Evolutionary conservation across 2,329 filamentous ascomycete genomes (phyloP), one percentile per base, ranked within the genome.

Genomic region (Fusarium keratoplasticum): DNA sequence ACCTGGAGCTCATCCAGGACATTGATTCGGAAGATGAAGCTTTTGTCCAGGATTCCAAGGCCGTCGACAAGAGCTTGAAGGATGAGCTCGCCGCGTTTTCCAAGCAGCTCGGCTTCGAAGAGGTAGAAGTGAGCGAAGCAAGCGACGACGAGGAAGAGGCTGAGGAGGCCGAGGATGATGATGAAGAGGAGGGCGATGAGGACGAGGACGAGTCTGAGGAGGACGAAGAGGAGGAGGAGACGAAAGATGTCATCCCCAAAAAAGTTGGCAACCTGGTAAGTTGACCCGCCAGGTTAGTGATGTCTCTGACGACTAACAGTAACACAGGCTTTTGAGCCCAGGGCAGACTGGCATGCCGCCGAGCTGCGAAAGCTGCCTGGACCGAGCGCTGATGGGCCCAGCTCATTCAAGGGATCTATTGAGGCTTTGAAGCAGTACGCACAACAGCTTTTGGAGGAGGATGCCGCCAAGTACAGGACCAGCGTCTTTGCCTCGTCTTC

Each of bases 401-500:
- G 81, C 22, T 84, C 84, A 1, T 85, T 86, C 68, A 80, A 83
- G 20, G 77, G 82, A 18, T 83, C 85, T 14, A 84, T 90, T 29
- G 83, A 86, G 52, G 83, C 85, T 40, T 80, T 93, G 52, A 91
- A 94, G 78, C 84, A 90, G 16, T 91, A 97, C 81, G 95, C 95
- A 5, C 89, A 90, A 70, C 87, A 88, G 11, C 87, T 98, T 8
- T 86, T 98, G 22, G 92, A 97, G 63, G 87, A 90, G 29, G 96
- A 99, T 80, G 93, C 93, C 70, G 87, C 90, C 44, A 87, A 90
- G 55, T 99, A 98, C 84, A 88, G 88, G 64, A 89, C 91, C 29
- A 92, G 94, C 75, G 86, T 93, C 65, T 91, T 94, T 8, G 91
- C 94, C 60, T 95, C 94, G 29, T 96, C 96, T 3, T 96, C 95